Evolutionary conservation across 1,284 basidiomycete species (phyloP), one percentile per base, ranked within the genome.

Genomic region (Pyrrhoderma noxium): DNA sequence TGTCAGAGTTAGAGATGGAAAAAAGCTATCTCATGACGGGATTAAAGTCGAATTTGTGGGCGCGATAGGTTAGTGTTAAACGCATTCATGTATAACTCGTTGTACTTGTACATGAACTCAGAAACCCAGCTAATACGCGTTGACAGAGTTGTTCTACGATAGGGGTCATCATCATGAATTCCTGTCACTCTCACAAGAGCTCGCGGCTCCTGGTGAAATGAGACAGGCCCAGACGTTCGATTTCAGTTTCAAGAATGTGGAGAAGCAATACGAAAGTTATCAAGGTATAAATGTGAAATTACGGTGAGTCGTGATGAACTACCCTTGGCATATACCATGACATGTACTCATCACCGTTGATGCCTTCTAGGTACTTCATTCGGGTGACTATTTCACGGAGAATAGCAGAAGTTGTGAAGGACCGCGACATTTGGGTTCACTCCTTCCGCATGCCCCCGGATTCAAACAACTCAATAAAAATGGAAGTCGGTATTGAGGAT

Each of bases 401-500:
- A 58, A 86, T 97, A 75, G 93, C 93, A 22, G 94, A 97, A 62
- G 89, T 95, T 5, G 71, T 79, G 48, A 94, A 96, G 67, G 95
- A 99, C 68, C 83, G 77, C 62, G 95, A 98, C 58, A 67, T 98
- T 27, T 99, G 94, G 94, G 96, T 99, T 1, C 95, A 99, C 66
- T 95, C 91, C 8, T 99, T 90, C 73, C 86, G 94, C 37, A 96
- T 97, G 90, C 95, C 95, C 2, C 93, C 95, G 51, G 96, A 99
- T 65, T 89, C 82, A 60, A 98, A 96, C 70, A 95, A 94, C 65
- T 88, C 91, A 31, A 97, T 98, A 72, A 98, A 96, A 77, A 99
- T 99, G 96, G 95, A 99, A 68, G 96, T 99, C 35, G 95, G 95
- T 14, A 98, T 99, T 57, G 95, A 98, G 65, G 95, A 99, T 65